Evolutionary conservation across 176 grass and related monocot species (phyloP), one percentile per base, ranked within the genome.

Genomic region (Musa itinerans): DNA sequence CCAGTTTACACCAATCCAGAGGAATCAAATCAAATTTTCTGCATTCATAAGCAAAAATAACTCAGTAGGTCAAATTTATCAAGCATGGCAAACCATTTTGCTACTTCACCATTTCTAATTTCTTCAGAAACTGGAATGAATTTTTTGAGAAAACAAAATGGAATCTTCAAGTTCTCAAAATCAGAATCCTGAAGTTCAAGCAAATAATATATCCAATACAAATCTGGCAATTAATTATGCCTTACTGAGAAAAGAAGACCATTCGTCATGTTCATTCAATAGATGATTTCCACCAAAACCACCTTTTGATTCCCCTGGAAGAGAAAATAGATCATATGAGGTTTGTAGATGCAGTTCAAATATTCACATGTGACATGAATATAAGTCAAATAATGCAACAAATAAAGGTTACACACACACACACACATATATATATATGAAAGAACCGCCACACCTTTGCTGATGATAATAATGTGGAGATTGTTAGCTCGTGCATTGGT

Each of bases 391-490:
- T 51, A 70, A 50, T 34, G 23, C 7, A 70, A 11, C 5, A n/a
- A 6, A 69, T 20, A 14, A 51, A 70, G 0, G 43, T 25, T 11
- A 70, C 6, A 52, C 1, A 70, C 2, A 50, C 3, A 50, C 20
- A 52, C 3, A 52, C 2, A 70, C 2, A 50, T 1, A 50, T 12
- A 52, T 1, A 2, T 9, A 8, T 3, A 70, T 51, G 48, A 70
- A 69, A 70, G n/a, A 70, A 70, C 3, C 34, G 4, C 16, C 63
- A 17, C 83, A 90, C 92, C 92, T 64, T 77, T 81, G 66, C 87
- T 92, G 78, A 92, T 50, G 72, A 96, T 67, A 59, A 96, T 85
- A 82, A 96, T 85, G 70, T 78, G 58, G 82, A 99, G 88, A 78
- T 83, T 86, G 80, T 80, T 83, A 84, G 82, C 68, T 85, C 79